Evolutionary conservation across 768 basidiomycete genomes (phyloP).

Genomic region (Coprinopsis marcescibilis): DNA sequence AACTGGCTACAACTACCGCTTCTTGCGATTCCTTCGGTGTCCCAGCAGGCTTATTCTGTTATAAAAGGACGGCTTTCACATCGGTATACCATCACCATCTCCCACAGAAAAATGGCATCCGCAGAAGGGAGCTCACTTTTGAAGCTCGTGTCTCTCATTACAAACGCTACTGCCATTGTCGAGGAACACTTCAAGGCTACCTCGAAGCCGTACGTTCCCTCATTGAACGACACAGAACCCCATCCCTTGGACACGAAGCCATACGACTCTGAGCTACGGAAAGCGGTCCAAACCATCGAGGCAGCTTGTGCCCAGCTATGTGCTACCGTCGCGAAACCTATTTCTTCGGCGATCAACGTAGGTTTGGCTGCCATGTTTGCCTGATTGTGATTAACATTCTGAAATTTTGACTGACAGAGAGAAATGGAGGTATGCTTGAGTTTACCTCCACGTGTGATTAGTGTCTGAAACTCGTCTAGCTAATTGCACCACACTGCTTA

Average conservation of each 20-base stretch:
- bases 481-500: conserved; percentile 23
- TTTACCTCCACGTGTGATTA: background rate
- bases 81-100: background rate
- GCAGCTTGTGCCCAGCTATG: conserved; percentile 30
- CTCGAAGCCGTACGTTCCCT: conserved; percentile 20
- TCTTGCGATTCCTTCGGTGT: too few species aligned
- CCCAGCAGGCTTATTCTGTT: background rate
- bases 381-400: too few species aligned
- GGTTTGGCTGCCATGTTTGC: conserved; percentile 6
- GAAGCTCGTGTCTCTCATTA: conserved; percentile 18
- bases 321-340: conserved; percentile 24
- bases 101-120: background rate
- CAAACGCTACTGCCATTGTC: conserved; percentile 15
- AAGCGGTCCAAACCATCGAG: conserved; percentile 27
- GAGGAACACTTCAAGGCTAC: conserved; percentile 22
- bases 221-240: conserved; percentile 26
- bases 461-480: conserved; percentile 9
- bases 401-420: background rate
- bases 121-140: conserved; percentile 3
- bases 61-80: background rate
- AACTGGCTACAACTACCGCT: too few species aligned
- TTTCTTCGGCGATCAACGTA: conserved; percentile 27
- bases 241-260: conserved; percentile 30
- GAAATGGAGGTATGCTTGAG: conserved; percentile 14
- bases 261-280: conserved; percentile 19